Evolutionary conservation across 345 rosid genomes (phyloP), one percentile per base, ranked within the genome.

Genomic region (Physaria fendleri): DNA sequence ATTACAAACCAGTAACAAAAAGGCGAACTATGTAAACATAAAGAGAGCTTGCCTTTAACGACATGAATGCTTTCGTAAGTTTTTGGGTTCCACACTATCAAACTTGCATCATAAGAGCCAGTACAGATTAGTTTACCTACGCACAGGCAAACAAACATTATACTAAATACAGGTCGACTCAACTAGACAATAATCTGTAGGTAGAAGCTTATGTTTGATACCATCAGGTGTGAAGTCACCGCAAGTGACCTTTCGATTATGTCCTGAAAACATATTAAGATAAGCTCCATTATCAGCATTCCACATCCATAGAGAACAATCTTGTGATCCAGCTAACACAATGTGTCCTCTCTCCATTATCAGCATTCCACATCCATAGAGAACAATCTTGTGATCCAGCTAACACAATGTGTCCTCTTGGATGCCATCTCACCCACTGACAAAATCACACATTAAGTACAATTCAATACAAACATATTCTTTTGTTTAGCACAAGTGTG

Each of bases 371-470:
- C n/a, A n/a, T 83, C 95, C 95, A 89, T 16, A 79, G 72, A 69
- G 72, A 78, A 45, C 80, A 78, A 72, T 89, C 94, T 62, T 88
- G 89, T 0, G 88, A 85, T 66, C 99, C 97, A 21, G 87, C 95
- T 73, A 87, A 85, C 55, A 93, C 69, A 43, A 89, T n/a, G 62
- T 85, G 88, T 59, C 96, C 97, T 71, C 81, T 83, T 13, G 96
- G 97, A 79, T 93, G 97, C 95, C 99, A 93, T 62, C 59, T 82
- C 70, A 93, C 79, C 99, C 99, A 93, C 97, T 93, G 73, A 40
- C 21, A 62, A 29, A 57, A 32, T n/a, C 48, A 65, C 43, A 69
- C 17, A 44, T 49, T n/a, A 59, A 56, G 49, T 69, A 17, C 18
- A 27, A 18, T 2, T 8, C 8, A 8, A n/a, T 8, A 28, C 25